phyloP scores from a whole-genome alignment of 2,329 filamentous ascomycete species.

The Pochonia chlamydosporia region DNA sequence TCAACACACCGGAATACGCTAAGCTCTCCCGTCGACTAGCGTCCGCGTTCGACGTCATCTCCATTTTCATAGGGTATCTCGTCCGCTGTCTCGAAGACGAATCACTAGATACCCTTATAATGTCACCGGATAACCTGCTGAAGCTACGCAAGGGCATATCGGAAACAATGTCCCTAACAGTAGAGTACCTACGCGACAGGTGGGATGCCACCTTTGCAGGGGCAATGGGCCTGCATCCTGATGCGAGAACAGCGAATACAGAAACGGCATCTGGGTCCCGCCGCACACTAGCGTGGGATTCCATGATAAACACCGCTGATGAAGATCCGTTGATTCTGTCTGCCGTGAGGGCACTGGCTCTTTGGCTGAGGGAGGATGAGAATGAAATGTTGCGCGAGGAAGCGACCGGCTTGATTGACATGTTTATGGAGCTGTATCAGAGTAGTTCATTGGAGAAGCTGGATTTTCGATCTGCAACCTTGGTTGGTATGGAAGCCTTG shows the following conservation, averaged over 20 bases:
- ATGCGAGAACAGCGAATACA: slow-evolving; percentile 40
- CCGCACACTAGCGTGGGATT: slow-evolving; percentile 53
- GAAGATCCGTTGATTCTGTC: slow-evolving; percentile 56
- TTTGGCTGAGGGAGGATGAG: slow-evolving; percentile 68
- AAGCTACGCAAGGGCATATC: slow-evolving; percentile 54
- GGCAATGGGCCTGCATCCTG: slow-evolving; percentile 54
- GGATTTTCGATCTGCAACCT: slow-evolving; percentile 51
- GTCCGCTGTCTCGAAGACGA: slow-evolving; percentile 48
- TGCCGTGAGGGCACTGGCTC: slow-evolving; percentile 49
- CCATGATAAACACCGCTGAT: slow-evolving; percentile 38
- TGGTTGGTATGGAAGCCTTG: slow-evolving; percentile 56
- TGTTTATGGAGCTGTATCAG: slow-evolving; percentile 58
- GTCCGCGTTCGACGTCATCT: slow-evolving; percentile 57
- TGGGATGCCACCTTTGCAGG: slow-evolving; percentile 63
- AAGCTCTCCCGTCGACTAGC: slow-evolving; percentile 47
- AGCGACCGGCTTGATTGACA: slow-evolving; percentile 53
- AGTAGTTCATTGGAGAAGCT: slow-evolving; percentile 25
- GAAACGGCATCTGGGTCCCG: slow-evolving; percentile 39
- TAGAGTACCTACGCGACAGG: slow-evolving; percentile 64
- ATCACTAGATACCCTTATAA: slow-evolving; percentile 31
- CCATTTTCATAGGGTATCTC: slow-evolving; percentile 54
- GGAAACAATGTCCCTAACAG: slow-evolving; percentile 56
- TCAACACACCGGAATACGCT: slow-evolving; percentile 50
- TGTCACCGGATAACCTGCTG: slow-evolving; percentile 54
- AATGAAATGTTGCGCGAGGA: slow-evolving; percentile 52